phyloP scores from a whole-genome alignment of 805 yeast species.

The Yamadazyma kitorensis region DNA sequence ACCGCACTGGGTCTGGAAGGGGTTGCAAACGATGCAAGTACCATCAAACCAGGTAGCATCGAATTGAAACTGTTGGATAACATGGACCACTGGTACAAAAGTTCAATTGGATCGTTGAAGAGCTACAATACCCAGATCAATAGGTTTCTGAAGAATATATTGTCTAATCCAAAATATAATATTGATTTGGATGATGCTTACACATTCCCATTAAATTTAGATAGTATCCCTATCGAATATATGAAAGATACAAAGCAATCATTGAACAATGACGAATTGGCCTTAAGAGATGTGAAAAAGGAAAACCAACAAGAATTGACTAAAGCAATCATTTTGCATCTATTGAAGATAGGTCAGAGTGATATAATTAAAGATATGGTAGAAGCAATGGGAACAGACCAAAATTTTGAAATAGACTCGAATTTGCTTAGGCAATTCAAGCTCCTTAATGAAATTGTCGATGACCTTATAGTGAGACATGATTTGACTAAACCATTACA shows the following conservation, averaged over 20 bases:
- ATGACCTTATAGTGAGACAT: conserved; percentile 29
- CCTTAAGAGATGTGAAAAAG: conserved; percentile 13
- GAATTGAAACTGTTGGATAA: conserved; percentile 13
- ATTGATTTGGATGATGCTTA: conserved; percentile 41
- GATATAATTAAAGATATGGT: conserved; percentile 31
- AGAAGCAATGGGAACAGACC: conserved; percentile 16
- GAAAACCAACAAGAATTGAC: conserved; percentile 29
- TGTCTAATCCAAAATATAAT: conserved; percentile 24
- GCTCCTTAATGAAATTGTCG: conserved; percentile 30
- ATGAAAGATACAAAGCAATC: not conserved
- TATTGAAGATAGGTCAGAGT: conserved; percentile 40
- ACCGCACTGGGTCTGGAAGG: too few species aligned
- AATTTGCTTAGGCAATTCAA: conserved; percentile 24
- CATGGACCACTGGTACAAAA: conserved; percentile 31
- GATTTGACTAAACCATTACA: conserved; percentile 28
- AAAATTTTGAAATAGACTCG: conserved; percentile 20
- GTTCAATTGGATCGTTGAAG: conserved; percentile 31
- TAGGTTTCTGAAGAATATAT: conserved; percentile 31
- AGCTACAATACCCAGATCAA: conserved; percentile 33
- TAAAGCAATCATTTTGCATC: conserved; percentile 37
- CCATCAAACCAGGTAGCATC: conserved; percentile 3
- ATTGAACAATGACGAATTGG: conserved; percentile 6
- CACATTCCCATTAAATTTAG: conserved; percentile 33
- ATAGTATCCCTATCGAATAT: conserved; percentile 22
- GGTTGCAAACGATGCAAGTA: conserved; percentile 4